These are phyloP conservation scores for Dispira parvispora DNA, from an alignment of 192 early-diverging fungal species.

Conservation along the genomic window DNA sequence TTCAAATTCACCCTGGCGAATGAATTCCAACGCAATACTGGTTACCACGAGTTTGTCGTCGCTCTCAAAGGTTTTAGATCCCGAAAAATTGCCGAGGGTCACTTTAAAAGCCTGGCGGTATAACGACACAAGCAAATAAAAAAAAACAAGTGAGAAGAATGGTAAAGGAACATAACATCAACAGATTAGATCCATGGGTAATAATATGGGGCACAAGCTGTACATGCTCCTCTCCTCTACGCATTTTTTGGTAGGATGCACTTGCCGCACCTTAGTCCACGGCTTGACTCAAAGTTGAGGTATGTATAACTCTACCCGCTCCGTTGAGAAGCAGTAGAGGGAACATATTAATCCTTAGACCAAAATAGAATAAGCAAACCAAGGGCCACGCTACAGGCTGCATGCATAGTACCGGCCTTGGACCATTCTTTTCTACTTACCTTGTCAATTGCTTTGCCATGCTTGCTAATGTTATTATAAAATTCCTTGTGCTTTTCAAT, in stretches of 20 bases:
- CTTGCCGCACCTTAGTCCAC: no score
- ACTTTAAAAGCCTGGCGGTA: slow-evolving; percentile 42
- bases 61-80: slow-evolving; percentile 58
- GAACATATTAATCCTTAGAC: neutral
- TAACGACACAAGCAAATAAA: neutral
- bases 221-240: no score
- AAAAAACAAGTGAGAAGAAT: neutral
- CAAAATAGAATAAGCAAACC: slow-evolving; percentile 6
- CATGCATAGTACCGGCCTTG: no score
- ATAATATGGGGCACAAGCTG: no score
- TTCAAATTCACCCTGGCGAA: slow-evolving; percentile 76
- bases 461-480: slow-evolving; percentile 38
- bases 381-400: no score
- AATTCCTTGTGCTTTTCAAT: slow-evolving; percentile 46
- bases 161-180: neutral
- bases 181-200: no score
- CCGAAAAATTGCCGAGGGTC: slow-evolving; percentile 37
- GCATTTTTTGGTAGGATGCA: no score
- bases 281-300: no score
- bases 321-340: neutral
- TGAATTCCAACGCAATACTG: slow-evolving; percentile 57
- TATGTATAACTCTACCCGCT: no score
- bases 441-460: slow-evolving; percentile 60
- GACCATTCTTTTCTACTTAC: slow-evolving; percentile 15
- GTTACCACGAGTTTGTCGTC: slow-evolving; percentile 43